Percentiles rank a stretch among this genome's conserved stretches.
phyloP scores from a whole-genome alignment of 2,329 filamentous ascomycete species.

The Botrytis galanthina region DNA sequence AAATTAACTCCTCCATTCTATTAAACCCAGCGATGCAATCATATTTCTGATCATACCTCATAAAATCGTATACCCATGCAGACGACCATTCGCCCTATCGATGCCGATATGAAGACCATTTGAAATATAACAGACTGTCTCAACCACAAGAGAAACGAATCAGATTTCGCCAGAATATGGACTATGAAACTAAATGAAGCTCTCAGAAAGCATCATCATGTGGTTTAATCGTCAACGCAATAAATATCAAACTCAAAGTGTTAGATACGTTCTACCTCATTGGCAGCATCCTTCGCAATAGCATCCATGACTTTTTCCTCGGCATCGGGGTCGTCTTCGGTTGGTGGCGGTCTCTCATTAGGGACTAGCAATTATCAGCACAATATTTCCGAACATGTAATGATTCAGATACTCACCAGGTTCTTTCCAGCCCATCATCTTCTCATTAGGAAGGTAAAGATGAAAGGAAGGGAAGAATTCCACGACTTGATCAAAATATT shows the following conservation, averaged over 20 bases:
- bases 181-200: not conserved
- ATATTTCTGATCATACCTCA: not conserved
- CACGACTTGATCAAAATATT: constrained; percentile 60
- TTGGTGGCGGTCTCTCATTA: constrained; percentile 34
- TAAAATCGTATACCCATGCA: not conserved
- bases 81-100: not conserved
- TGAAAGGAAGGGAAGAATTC: constrained; percentile 62
- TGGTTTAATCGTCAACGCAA: not conserved
- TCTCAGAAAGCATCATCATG: not conserved
- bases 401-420: constrained; percentile 41
- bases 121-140: not conserved
- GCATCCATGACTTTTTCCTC: constrained; percentile 31
- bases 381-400: not conserved
- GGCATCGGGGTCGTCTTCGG: constrained; percentile 35
- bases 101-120: not conserved
- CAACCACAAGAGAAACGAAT: not conserved
- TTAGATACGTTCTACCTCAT: constrained; percentile 3
- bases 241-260: not conserved
- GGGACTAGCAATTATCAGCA: constrained; percentile 28
- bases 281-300: constrained; percentile 21
- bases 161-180: not conserved
- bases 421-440: constrained; percentile 65
- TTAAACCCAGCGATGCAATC: not conserved
- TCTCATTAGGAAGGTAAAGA: constrained; percentile 63
- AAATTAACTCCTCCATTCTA: not conserved